Conservation (phyloP, 306 rosid species). For the Trichosanthes truncata region DNA sequence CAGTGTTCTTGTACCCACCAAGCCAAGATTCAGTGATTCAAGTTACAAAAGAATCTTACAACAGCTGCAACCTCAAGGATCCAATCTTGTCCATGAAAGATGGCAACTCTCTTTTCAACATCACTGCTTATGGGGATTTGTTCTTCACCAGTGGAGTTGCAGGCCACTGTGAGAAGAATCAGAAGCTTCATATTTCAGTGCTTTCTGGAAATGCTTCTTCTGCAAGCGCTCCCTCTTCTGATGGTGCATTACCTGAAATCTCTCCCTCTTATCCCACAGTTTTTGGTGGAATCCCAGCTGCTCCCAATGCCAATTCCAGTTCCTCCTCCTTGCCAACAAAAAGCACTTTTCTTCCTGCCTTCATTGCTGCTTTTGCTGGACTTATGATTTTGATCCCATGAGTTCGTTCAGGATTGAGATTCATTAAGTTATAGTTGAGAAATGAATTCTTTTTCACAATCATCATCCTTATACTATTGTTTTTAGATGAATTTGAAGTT, state of each 20-base stretch:
- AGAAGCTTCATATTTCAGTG: constrained; percentile 56
- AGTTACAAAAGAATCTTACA: constrained; percentile 50
- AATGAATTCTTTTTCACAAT: not conserved
- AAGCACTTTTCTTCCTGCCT: constrained; percentile 5
- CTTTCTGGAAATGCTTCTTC: constrained; percentile 27
- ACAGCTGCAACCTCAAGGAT: constrained; percentile 59
- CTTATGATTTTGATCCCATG: not conserved
- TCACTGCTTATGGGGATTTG: constrained; percentile 47
- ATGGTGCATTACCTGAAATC: constrained; percentile 40
- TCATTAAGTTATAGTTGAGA: not conserved
- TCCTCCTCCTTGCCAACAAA: constrained; percentile 24
- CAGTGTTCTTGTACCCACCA: constrained; percentile 93
- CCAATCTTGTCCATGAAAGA: constrained; percentile 66
- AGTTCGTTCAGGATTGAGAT: not conserved
- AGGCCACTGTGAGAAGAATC: constrained; percentile 65
- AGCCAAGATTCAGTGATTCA: constrained; percentile 92
- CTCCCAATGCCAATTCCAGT: constrained; percentile 19
- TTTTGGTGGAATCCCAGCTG: constrained; percentile 69
- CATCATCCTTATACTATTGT: not conserved
- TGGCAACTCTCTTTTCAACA: constrained; percentile 83
- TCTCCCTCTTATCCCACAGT: constrained; percentile 69
- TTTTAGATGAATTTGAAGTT: not conserved
- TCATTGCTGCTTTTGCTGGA: constrained; percentile 23
- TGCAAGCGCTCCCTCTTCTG: constrained; percentile 32
- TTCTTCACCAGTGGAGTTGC: constrained; percentile 69